Evolutionary conservation across 1,284 basidiomycete species (phyloP), one percentile per base, ranked within the genome.

Genomic region (Trametes pubescens): DNA sequence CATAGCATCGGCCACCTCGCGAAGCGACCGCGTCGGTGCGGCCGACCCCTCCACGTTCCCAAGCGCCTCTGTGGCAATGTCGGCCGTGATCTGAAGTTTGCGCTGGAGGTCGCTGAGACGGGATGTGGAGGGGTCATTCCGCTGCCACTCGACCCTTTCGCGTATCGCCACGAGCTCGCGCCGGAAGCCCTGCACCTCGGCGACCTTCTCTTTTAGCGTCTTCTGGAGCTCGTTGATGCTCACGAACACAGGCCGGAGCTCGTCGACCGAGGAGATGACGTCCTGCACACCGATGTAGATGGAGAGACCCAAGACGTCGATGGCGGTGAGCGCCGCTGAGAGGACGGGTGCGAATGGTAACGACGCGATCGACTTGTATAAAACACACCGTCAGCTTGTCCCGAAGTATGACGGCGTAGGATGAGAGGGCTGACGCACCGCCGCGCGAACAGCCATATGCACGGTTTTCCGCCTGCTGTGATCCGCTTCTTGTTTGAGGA

Each of bases 291-390:
- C 60, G 21, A 57, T 46, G 40, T 35, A 46, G 9, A 57, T 32
- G 16, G 48, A n/a, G 35, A 62, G 14, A 32, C 38, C 49, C 10
- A 62, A 14, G 11, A 34, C 13, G 40, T 62, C 61, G 59, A 49
- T 26, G 4, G 32, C 61, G 24, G 48, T 54, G n/a, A 62, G 29
- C 24, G 44, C n/a, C 7, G 51, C 61, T 4, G 61, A 62, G 9
- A 54, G 21, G 11, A 57, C 32, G 10, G 61, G 61, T 16, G 40
- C 43, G 46, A 53, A 62, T 4, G 61, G 61, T 8, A 62, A 29
- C 6, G 51, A 34, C 14, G 35, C 5, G 44, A 62, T 34, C 14
- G 55, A 21, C 61, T 62, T 29, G n/a, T 2, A 32, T 32, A 32
- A 32, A 7, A 10, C 26, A 32, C 4, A 14, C 7, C 22, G 26